These are phyloP conservation scores for Chrysoporthe austroafricana DNA, from an alignment of 2,329 filamentous ascomycete species.

Conservation along the genomic window DNA sequence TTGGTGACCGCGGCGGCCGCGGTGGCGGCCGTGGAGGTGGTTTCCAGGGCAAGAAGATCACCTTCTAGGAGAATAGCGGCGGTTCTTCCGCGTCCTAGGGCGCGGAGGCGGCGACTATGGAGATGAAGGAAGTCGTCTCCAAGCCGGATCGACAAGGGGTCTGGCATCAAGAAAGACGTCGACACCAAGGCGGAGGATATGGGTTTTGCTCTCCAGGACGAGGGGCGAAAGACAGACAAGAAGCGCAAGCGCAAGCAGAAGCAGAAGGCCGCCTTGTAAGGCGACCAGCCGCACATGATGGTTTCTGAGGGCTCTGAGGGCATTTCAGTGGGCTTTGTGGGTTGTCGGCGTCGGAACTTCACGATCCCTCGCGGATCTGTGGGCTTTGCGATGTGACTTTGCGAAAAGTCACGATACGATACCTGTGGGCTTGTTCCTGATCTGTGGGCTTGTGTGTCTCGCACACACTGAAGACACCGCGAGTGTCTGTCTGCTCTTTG, in stretches of 20 bases:
- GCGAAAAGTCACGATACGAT: constrained; percentile 49
- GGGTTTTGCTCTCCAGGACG: constrained; percentile 1
- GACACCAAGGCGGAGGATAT: background rate
- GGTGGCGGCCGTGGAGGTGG: constrained; percentile 55
- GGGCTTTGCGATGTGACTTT: constrained; percentile 40
- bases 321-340: constrained; percentile 58
- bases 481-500: constrained; percentile 35
- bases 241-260: constrained; percentile 50
- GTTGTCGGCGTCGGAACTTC: constrained; percentile 58
- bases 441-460: constrained; percentile 38
- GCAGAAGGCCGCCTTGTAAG: constrained; percentile 69
- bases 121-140: background rate
- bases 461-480: constrained; percentile 23
- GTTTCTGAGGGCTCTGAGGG: constrained; percentile 50
- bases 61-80: constrained; percentile 53
- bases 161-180: background rate
- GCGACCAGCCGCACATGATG: constrained; percentile 44
- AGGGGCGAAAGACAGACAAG: constrained; percentile 14
- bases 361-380: constrained; percentile 44
- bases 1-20: constrained; percentile 36
- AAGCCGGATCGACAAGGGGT: background rate
- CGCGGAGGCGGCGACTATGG: background rate
- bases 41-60: constrained; percentile 81
- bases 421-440: constrained; percentile 56
- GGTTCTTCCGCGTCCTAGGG: constrained; percentile 5